phyloP scores from a whole-genome alignment of 352 stramenopile genomes.

The Pythium periplocum region DNA sequence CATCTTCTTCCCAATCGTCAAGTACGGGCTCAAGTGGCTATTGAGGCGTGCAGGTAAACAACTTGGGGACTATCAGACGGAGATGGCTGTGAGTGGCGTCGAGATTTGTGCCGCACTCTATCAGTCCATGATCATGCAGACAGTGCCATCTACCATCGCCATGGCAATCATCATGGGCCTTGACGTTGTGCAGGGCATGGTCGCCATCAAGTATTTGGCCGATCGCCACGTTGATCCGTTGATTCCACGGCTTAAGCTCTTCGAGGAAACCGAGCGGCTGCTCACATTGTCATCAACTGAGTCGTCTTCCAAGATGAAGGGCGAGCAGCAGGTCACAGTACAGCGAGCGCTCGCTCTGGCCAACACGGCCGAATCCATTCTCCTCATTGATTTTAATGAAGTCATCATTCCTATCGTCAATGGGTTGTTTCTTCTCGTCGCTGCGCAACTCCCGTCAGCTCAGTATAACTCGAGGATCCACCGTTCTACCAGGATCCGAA shows the following conservation, averaged over 20 bases:
- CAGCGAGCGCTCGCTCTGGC: constrained; percentile 2
- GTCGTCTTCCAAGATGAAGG: not conserved
- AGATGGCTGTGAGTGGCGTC: constrained; percentile 2
- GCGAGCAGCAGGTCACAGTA: not conserved
- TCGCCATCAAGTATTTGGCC: constrained; percentile 11
- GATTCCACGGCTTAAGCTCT: not conserved
- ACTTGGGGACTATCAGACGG: no score
- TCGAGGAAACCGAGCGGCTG: not conserved
- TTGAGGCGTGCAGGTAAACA: no score
- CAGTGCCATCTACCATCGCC: constrained; percentile 3
- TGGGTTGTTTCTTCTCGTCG: constrained; percentile 4
- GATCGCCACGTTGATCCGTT: not conserved
- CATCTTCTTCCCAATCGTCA: no score
- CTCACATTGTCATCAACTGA: no score
- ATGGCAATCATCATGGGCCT: constrained; percentile 12
- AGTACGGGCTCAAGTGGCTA: no score
- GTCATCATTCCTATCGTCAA: constrained; percentile 10
- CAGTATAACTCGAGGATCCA: constrained; percentile 10
- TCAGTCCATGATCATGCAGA: constrained; percentile 20
- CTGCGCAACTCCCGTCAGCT: constrained; percentile 7
- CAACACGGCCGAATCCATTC: constrained; percentile 9
- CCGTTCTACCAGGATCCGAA: not conserved
- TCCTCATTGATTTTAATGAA: constrained; percentile 19
- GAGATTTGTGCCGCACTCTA: constrained; percentile 16
- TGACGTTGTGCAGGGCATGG: constrained; percentile 8